A percentile compares a stretch with the other conserved stretches of the same genome.
Evolutionary conservation across 192 early-diverging fungal genomes (phyloP).

Genomic region (Coemansia javaensis): DNA sequence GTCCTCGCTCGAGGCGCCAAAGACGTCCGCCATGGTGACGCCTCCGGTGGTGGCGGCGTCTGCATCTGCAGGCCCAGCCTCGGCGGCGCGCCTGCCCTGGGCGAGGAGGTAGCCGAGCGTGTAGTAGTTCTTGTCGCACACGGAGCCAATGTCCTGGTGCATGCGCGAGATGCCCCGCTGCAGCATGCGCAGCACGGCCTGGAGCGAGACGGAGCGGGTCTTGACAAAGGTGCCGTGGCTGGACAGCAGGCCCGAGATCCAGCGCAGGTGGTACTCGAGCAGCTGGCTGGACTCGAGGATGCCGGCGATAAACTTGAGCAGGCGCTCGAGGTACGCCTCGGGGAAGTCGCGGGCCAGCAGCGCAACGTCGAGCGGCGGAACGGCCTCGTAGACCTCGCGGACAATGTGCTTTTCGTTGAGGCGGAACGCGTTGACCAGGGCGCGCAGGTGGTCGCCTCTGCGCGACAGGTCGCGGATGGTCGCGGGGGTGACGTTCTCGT

Average conservation of each 20-base stretch:
- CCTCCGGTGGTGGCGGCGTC: constrained; percentile 4
- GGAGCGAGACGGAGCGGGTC: constrained; percentile 57
- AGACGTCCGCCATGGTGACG: constrained; percentile 30
- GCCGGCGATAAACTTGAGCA: constrained; percentile 78
- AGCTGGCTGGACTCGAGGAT: constrained; percentile 77
- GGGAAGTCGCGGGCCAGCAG: constrained; percentile 79
- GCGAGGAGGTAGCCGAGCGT: constrained; percentile 31
- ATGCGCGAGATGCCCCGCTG: constrained; percentile 63
- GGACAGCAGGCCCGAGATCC: constrained; percentile 70
- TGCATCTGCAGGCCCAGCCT: constrained; percentile 13
- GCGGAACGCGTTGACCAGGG: constrained; percentile 89
- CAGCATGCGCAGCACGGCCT: constrained; percentile 73
- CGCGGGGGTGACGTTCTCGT: constrained; percentile 92
- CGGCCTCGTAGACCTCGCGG: constrained; percentile 69
- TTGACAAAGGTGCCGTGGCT: constrained; percentile 74
- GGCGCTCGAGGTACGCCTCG: constrained; percentile 75
- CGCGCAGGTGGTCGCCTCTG: constrained; percentile 75
- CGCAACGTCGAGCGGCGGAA: constrained; percentile 71
- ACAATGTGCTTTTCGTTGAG: constrained; percentile 82
- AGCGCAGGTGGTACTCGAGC: constrained; percentile 84
- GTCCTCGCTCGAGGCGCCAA: constrained; percentile 21
- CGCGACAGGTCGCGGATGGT: constrained; percentile 71
- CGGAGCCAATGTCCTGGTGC: constrained; percentile 48
- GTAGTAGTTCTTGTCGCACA: constrained; percentile 49
- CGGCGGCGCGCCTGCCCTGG: constrained; percentile 34